Evolutionary conservation across 2,329 filamentous ascomycete genomes (phyloP).

Genomic region (Trichoderma gracile): DNA sequence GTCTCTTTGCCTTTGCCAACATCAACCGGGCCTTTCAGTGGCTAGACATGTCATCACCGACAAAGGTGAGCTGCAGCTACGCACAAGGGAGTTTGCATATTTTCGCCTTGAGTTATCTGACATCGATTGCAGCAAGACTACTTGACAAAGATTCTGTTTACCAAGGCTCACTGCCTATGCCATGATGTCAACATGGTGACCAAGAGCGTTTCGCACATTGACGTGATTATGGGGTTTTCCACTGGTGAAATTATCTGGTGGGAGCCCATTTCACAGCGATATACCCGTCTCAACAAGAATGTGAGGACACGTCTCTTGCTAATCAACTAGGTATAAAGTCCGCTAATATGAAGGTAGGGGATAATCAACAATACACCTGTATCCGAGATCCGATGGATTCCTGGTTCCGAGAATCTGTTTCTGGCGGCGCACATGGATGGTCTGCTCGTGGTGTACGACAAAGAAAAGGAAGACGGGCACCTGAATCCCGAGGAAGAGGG

Average conservation of each 20-base stretch:
- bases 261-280: slow-evolving; percentile 94
- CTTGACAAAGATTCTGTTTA: slow-evolving; percentile 93
- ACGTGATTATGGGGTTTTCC: slow-evolving; percentile 93
- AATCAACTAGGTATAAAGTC: not conserved
- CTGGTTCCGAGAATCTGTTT: slow-evolving; percentile 90
- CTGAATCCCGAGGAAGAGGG: slow-evolving; percentile 70
- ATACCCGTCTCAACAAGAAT: slow-evolving; percentile 95
- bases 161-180: slow-evolving; percentile 90
- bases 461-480: slow-evolving; percentile 86
- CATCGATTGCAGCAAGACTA: slow-evolving; percentile 69
- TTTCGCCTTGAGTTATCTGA: slow-evolving; percentile 31
- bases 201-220: slow-evolving; percentile 76
- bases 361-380: slow-evolving; percentile 85
- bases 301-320: slow-evolving; percentile 43
- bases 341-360: slow-evolving; percentile 52
- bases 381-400: slow-evolving; percentile 88
- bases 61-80: slow-evolving; percentile 53
- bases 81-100: too few relatives aligned
- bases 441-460: slow-evolving; percentile 89
- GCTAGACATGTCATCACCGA: slow-evolving; percentile 80
- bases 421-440: slow-evolving; percentile 91
- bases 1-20: slow-evolving; percentile 89
- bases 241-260: slow-evolving; percentile 98
- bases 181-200: slow-evolving; percentile 88
- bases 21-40: slow-evolving; percentile 95